These are phyloP conservation scores for Fragaria iinumae DNA, from an alignment of 306 rosid genomes.

Conservation along the genomic window DNA sequence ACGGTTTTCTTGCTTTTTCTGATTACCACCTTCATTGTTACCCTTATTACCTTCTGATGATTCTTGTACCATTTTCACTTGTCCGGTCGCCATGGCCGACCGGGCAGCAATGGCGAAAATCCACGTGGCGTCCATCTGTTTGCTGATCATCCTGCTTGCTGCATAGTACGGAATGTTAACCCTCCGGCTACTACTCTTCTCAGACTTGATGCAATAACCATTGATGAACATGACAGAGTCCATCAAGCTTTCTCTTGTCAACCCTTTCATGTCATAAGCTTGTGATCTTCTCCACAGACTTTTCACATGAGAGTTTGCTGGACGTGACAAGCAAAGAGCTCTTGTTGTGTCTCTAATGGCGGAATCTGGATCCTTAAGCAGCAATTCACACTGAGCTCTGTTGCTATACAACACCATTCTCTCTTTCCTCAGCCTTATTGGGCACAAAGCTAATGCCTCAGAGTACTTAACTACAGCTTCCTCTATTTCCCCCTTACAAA, in stretches of 20 bases:
- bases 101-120: conserved; percentile 52
- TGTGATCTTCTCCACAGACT: conserved; percentile 77
- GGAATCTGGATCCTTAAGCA: conserved; percentile 46
- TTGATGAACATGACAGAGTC: conserved; percentile 61
- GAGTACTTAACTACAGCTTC: conserved; percentile 47
- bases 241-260: conserved; percentile 70
- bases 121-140: conserved; percentile 74
- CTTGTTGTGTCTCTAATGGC: conserved; percentile 64
- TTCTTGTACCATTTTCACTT: conserved; percentile 22
- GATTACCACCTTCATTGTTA: conserved; percentile 12
- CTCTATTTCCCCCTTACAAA: conserved; percentile 51
- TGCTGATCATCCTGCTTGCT: conserved; percentile 52
- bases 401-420: conserved; percentile 62
- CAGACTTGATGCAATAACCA: conserved; percentile 33
- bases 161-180: conserved; percentile 55
- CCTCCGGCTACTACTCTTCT: conserved; percentile 18
- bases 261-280: conserved; percentile 73
- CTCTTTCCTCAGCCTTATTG: conserved; percentile 47
- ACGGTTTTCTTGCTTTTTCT: conserved; percentile 18
- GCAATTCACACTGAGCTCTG: conserved; percentile 53
- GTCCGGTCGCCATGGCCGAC: conserved; percentile 22
- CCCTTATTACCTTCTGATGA: conserved; percentile 21
- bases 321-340: conserved; percentile 60
- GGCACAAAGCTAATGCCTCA: conserved; percentile 58
- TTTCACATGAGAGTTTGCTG: conserved; percentile 48